Base-by-base conservation (phyloP, 441 rosid species). In the Populus hybrid region DNA sequence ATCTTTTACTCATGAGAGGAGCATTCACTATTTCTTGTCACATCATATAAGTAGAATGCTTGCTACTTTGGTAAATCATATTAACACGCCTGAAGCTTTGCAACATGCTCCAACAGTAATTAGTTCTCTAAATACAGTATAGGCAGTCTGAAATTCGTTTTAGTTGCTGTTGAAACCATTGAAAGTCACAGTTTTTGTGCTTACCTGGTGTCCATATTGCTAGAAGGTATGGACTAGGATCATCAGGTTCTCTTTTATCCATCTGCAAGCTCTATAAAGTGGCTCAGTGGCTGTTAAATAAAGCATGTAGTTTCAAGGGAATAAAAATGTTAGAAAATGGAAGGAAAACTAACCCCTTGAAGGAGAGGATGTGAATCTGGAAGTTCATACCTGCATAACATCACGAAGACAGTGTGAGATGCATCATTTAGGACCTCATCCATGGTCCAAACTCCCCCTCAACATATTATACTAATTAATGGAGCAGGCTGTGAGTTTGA, bases 161-260 rank as follows among this genome's bases (percentile, higher is more conserved):
- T 69, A 9, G 35, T 5, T 50, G 16, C 30, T 40, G 30, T 40
- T 10, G 18, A 10, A 36, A 34, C 18, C 24, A 38, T 24, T 30
- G 32, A 18, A 18, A 20, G 67, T 50, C 24, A 32, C 16, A 28
- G 16, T 16, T 68, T n/a, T 72, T 26, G 53, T 69, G 23, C 75
- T 67, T 78, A 94, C 99, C 99, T 77, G 99, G 99, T 75, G 93
- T 87, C 99, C 99, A 97, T 82, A 94, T 90, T 61, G 97, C 99
- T 71, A 97, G 91, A 77, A 94, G 99, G 81, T 93, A 97, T 72
- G 98, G 97, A 79, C 97, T 89, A 71, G 95, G 99, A 72, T 97
- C 99, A 89, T 92, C 99, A 57, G 82, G 87, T 81, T 93, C 99
- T 83, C 97, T 85, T 81, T 73, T 88, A 61, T 92, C 94, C 92